These are phyloP conservation scores for Candida frijolesensis DNA, from an alignment of 1,139 yeast genomes.

Conservation along the genomic window DNA sequence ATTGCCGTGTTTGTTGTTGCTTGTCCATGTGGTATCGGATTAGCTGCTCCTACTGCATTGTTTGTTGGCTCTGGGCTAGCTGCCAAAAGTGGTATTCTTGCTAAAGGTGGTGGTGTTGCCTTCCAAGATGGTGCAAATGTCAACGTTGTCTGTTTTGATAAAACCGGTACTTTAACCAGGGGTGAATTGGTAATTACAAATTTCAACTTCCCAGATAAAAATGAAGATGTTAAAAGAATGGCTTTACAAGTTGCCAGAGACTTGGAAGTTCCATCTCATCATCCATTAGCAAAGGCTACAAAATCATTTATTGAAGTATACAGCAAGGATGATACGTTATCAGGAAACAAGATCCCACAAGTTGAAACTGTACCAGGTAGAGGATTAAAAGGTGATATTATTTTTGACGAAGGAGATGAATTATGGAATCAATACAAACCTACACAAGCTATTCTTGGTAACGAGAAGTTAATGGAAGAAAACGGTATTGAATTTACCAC, in stretches of 20 bases:
- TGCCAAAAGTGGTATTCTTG: constrained; percentile 66
- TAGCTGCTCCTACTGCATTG: constrained; percentile 52
- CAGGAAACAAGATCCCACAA: constrained; percentile 46
- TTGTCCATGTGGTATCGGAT: constrained; percentile 52
- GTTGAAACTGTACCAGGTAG: constrained; percentile 59
- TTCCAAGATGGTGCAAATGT: constrained; percentile 74
- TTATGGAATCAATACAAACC: constrained; percentile 35
- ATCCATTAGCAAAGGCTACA: constrained; percentile 68
- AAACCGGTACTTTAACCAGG: constrained; percentile 77
- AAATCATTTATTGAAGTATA: constrained; percentile 38
- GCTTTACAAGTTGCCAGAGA: constrained; percentile 57
- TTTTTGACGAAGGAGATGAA: constrained; percentile 23
- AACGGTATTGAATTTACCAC: constrained; percentile 31
- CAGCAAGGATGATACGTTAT: constrained; percentile 18
- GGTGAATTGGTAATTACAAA: constrained; percentile 64
- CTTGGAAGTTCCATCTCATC: constrained; percentile 66
- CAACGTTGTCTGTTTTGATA: constrained; percentile 72
- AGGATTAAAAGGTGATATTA: constrained; percentile 53
- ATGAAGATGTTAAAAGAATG: constrained; percentile 24
- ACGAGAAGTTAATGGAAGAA: constrained; percentile 57
- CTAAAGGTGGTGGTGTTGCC: constrained; percentile 81
- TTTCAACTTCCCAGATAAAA: constrained; percentile 26
- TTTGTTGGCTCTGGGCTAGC: constrained; percentile 52
- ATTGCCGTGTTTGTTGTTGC: constrained; percentile 73
- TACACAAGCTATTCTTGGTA: constrained; percentile 59